Percentiles rank a stretch among this genome's conserved stretches.
These are phyloP conservation scores for Fraxinus baroniana DNA, from an alignment of 305 asterid species.

Conservation along the genomic window DNA sequence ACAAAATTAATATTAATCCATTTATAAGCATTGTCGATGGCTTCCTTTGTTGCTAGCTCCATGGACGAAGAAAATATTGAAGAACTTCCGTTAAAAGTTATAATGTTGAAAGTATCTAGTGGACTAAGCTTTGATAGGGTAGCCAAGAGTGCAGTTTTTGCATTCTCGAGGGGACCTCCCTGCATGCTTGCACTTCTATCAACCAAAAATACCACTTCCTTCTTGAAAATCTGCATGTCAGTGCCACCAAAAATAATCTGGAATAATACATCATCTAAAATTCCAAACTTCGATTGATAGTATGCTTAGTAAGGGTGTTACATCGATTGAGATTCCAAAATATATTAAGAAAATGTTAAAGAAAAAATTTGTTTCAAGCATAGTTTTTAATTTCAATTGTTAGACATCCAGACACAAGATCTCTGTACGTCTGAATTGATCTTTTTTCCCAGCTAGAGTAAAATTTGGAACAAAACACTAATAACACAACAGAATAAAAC, in stretches of 20 bases:
- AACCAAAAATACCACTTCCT: constrained; percentile 66
- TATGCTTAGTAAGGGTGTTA: background rate
- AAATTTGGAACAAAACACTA: background rate
- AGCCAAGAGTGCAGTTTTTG: constrained; percentile 51
- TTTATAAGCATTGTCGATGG: constrained; percentile 42
- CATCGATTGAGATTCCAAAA: background rate
- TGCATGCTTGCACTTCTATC: constrained; percentile 82
- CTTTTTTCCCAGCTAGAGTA: background rate
- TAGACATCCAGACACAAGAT: background rate
- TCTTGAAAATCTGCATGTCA: constrained; percentile 57
- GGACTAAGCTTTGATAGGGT: constrained; percentile 57
- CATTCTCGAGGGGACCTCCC: constrained; percentile 61
- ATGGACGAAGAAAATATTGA: constrained; percentile 52
- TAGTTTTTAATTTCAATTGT: background rate
- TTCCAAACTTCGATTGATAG: background rate
- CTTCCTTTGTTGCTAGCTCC: constrained; percentile 50
- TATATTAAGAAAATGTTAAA: background rate
- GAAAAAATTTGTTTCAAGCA: background rate
- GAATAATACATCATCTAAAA: background rate
- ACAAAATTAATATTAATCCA: constrained; percentile 58
- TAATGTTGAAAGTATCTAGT: constrained; percentile 59
- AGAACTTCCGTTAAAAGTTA: constrained; percentile 54
- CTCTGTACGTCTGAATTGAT: background rate
- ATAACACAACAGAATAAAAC: background rate
- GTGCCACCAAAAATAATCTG: background rate